Conservation (phyloP, 768 basidiomycete genomes). For the Rubroboletus pulcherrimus region DNA sequence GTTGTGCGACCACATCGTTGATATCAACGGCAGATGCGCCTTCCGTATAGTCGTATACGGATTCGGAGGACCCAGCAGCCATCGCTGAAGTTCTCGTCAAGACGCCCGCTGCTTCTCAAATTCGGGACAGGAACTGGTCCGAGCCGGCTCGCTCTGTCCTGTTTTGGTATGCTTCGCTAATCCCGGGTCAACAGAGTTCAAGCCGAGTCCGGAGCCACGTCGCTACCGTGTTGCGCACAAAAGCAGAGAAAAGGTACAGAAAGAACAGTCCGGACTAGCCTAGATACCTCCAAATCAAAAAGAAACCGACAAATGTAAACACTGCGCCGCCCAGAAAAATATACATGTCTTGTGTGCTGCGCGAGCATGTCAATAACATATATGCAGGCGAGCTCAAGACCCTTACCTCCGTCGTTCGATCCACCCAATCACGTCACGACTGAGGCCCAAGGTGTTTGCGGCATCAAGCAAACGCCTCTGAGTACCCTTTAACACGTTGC, state of each 20-base stretch:
- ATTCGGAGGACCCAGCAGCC: slow-evolving; percentile 12
- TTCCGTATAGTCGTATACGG: slow-evolving; percentile 72
- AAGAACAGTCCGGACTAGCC: slow-evolving; percentile 39
- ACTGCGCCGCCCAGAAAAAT: slow-evolving; percentile 85
- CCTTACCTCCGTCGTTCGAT: slow-evolving; percentile 87
- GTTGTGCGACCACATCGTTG: slow-evolving; percentile 50
- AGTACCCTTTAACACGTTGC: slow-evolving; percentile 94
- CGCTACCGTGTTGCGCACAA: neutral
- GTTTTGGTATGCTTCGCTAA: slow-evolving; percentile 13
- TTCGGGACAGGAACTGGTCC: neutral
- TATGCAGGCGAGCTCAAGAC: neutral
- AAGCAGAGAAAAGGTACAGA: neutral
- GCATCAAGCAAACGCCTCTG: slow-evolving; percentile 80
- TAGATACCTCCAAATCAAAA: slow-evolving; percentile 86
- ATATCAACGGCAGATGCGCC: slow-evolving; percentile 80
- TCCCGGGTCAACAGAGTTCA: neutral
- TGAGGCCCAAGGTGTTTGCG: slow-evolving; percentile 92
- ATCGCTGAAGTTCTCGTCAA: slow-evolving; percentile 6
- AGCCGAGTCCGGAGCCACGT: neutral
- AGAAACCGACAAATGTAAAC: slow-evolving; percentile 92
- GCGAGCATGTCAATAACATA: slow-evolving; percentile 8
- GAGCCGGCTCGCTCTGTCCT: neutral
- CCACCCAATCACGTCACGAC: slow-evolving; percentile 94
- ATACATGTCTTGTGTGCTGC: slow-evolving; percentile 91
- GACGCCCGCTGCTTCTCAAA: neutral